Base-by-base conservation (phyloP, 208 protist genomes). In the Blechomonas ayalai region DNA sequence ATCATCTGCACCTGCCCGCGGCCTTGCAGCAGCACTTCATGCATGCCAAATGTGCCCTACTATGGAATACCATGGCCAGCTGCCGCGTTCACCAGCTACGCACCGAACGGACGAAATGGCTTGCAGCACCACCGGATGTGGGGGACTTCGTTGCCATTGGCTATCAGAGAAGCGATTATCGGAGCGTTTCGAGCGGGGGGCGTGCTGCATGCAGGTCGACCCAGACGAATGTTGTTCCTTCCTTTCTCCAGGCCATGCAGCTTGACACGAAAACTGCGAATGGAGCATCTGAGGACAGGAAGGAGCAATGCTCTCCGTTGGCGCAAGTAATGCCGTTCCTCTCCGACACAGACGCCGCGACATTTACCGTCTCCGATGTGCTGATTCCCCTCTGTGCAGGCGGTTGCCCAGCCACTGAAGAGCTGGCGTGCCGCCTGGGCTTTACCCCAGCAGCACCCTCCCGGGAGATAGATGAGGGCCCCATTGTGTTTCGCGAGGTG, bases 11-110 rank as follows among this genome's bases (percentile, higher is more conserved):
- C 24, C 64, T 82, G 12, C 74, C 77, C 6, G 24, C 29, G 18
- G 15, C 43, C 5, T 34, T 73, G 20, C 73, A 47, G 29, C 10
- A 20, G 16, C 56, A 68, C 50, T 48, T 80, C 23, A 31, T 22
- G 23, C 19, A 23, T 10, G 75, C 73, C 23, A 64, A 67, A 42
- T 22, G 43, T 3, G 52, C 56, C 15, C 48, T 92, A 19, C 20
- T 86, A 24, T 92, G 78, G 75, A 92, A 92, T 42, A 62, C 83
- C 27, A 27, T 88, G 35, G 74, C 72, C 20, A 92, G 78, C 50
- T 73, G 63, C 38, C 74, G 82, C 12, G 42, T 92, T 43, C 50
- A 66, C 16, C 28, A 56, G 29, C 9, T 57, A 45, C 51, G 43
- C 28, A 59, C 28, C 52, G 46, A 36, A 8, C 22, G 41, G n/a